These are phyloP conservation scores for Lanmaoa rubissima DNA, from an alignment of 768 basidiomycete species.

Conservation along the genomic window DNA sequence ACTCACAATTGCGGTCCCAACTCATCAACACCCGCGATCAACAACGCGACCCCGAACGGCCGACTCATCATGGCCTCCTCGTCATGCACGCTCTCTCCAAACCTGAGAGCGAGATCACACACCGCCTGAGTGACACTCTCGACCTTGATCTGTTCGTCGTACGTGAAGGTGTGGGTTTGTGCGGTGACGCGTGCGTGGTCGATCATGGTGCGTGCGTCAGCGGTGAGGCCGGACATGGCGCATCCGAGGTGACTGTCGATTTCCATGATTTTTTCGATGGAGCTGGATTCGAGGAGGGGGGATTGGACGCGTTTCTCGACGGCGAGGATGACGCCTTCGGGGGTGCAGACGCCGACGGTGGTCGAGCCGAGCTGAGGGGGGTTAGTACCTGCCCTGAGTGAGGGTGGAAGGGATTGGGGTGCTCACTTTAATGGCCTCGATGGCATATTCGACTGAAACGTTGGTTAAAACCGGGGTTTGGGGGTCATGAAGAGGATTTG, in stretches of 20 bases:
- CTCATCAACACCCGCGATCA: conserved; percentile 98
- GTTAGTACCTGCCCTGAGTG: background rate
- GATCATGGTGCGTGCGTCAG: conserved; percentile 98
- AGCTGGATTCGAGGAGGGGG: conserved; percentile 88
- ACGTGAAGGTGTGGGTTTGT: conserved; percentile 94
- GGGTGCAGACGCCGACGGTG: conserved; percentile 91
- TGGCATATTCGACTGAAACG: conserved; percentile 91
- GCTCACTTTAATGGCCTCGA: conserved; percentile 93
- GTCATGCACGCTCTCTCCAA: conserved; percentile 98
- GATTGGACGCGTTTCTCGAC: conserved; percentile 99
- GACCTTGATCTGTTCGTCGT: conserved; percentile 95
- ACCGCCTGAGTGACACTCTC: conserved; percentile 98
- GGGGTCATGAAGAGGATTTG: background rate
- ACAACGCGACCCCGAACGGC: conserved; percentile 95
- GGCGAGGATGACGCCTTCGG: conserved; percentile 86
- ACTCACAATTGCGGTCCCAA: conserved; percentile 92
- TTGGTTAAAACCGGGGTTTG: conserved; percentile 13
- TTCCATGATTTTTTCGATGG: conserved; percentile 99
- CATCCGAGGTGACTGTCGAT: conserved; percentile 96
- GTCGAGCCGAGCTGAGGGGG: conserved; percentile 86
- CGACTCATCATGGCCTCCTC: conserved; percentile 99
- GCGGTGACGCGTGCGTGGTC: conserved; percentile 98
- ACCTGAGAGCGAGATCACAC: conserved; percentile 93
- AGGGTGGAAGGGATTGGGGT: background rate
- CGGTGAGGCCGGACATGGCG: conserved; percentile 96